Conservation (phyloP, 2,329 filamentous ascomycete species). For the Colletotrichum tofieldiae region DNA sequence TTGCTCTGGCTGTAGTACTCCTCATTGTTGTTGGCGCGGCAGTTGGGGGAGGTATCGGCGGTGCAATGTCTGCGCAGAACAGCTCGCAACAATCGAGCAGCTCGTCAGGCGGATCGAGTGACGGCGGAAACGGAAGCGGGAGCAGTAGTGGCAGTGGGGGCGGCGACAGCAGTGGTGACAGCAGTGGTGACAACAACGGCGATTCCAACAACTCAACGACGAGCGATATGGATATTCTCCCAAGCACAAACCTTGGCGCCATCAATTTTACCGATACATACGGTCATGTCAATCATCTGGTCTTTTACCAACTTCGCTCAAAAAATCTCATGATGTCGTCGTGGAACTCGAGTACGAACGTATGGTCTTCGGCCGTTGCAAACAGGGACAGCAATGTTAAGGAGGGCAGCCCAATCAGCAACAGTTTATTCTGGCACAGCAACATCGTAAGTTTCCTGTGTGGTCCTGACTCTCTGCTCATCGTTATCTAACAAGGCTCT, state of each 20-base stretch:
- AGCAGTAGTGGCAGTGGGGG: neutral
- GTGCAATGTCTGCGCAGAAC: constrained; percentile 16
- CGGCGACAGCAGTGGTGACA: neutral
- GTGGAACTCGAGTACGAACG: constrained; percentile 36
- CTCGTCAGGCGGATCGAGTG: constrained; percentile 8
- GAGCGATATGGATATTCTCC: constrained; percentile 16
- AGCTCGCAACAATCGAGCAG: constrained; percentile 28
- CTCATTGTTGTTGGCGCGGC: constrained; percentile 31
- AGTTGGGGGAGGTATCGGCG: constrained; percentile 39
- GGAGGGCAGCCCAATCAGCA: constrained; percentile 39
- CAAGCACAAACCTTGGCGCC: constrained; percentile 26
- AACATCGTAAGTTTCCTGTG: neutral
- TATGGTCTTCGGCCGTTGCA: constrained; percentile 24
- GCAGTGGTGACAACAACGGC: constrained; percentile 1
- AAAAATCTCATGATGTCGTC: constrained; percentile 31
- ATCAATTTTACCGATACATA: constrained; percentile 42
- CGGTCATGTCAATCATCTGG: constrained; percentile 33
- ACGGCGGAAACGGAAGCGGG: neutral
- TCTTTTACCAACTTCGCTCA: constrained; percentile 35
- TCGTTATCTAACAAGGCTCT: neutral
- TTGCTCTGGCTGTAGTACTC: constrained; percentile 16
- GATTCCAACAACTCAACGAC: constrained; percentile 18
- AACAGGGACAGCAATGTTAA: constrained; percentile 30
- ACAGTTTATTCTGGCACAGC: constrained; percentile 40
- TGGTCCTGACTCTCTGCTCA: no score